Base-by-base conservation (phyloP, 78 protist species). In the Dictyostelium capitatum region DNA sequence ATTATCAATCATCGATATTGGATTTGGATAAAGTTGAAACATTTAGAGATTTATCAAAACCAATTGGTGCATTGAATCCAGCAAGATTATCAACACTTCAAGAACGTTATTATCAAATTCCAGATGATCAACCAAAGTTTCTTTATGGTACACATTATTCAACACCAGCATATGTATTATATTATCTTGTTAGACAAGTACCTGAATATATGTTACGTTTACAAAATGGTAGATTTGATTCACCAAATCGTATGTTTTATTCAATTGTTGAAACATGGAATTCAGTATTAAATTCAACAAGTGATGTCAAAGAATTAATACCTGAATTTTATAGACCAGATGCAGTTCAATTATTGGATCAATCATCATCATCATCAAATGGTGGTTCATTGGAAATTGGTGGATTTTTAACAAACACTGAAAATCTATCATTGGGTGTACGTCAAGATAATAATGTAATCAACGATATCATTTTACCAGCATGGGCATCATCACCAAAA, bases 61-160 rank as follows among this genome's bases (percentile, higher is more conserved):
- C 99, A 3, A 95, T 98, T 25, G 99, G 99, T 5, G 99, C 99
- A 4, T 67, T 98, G 23, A 94, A 97, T 50, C 92, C 90, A 1
- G 65, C 20, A 14, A 94, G 99, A 20, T 91, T 98, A 7, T 48
- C 94, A 8, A 32, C 62, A 23, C 91, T 97, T 67, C 62, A 82
- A 53, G 65, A 90, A 12, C 94, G 99, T 15, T 95, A 79, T 62
- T 77, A 91, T 20, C 96, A 97, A 30, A 97, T 97, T 65, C 97
- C 97, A 9, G 95, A 73, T 17, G 65, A 30, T 15, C 78, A 85
- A 43, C 94, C 96, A 10, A 57, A 62, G 41, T 99, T 96, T 85
- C 97, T 98, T 23, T 98, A 97, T 79, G 99, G 99, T 23, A 96
- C 98, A 11, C 99, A 98, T 95, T 98, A 98, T 81, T 95, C 98